Base-by-base conservation (phyloP, 2,329 filamentous ascomycete genomes). In the Penicillium capsulatum region DNA sequence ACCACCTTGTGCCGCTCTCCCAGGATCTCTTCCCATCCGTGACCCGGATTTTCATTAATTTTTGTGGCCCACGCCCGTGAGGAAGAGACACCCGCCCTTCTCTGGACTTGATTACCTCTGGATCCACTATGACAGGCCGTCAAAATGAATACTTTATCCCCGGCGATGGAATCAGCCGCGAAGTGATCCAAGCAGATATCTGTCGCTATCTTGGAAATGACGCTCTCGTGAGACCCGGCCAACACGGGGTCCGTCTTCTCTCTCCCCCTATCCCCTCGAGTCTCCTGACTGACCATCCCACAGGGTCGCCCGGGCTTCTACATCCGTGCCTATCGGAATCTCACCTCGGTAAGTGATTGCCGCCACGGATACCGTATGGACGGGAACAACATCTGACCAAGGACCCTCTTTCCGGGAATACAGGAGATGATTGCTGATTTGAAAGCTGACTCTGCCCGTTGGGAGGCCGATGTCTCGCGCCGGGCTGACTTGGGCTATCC, bases 141-240 rank as follows among this genome's bases (percentile, higher is more conserved):
- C 65, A 84, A 63, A 86, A 86, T 66, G 83, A 88, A 68, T 89
- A 88, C 64, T 89, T 89, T 65, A 80, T 89, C 39, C 82, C 83
- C 31, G 80, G 83, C 58, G 83, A 88, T 65, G 84, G 85, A 61
- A 90, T 90, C 66, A 84, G 86, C 64, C 81, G 84, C 56, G 84
- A 90, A 66, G 85, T 90, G 57, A 88, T 90, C 67, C 86, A 86
- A 48, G 82, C 84, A 61, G 85, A 90, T 64, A 87, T 90, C 52
- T 89, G 85, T 71, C 83, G 84, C 61, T 90, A 88, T 64, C 76
- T 90, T 54, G 85, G 85, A 59, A 87, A 87, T 65, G 85, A 90
- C 72, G 85, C 85, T 53, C 76, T 86, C 57, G 84, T 87, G 60
- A 81, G 82, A 59, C 84, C 84, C 44, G 83, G 82, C 57, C 79